Evolutionary conservation across 2,329 filamentous ascomycete species (phyloP).

Genomic region (Colletotrichum caudatum): DNA sequence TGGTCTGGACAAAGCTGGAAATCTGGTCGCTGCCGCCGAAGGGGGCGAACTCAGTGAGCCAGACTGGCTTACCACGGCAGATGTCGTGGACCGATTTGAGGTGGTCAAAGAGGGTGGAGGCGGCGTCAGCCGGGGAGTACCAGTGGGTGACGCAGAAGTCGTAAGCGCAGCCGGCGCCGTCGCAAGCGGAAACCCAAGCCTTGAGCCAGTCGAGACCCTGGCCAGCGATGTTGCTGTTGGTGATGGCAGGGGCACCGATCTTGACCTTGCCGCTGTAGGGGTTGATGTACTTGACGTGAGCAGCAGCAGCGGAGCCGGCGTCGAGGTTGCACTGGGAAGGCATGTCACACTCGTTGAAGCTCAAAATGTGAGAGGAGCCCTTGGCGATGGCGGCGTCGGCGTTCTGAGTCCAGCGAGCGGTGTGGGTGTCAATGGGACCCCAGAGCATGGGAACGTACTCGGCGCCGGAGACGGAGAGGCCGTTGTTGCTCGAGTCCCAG

Average conservation of each 20-base stretch:
- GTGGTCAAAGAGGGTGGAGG: constrained; percentile 66
- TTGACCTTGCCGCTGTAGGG: constrained; percentile 64
- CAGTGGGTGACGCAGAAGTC: constrained; percentile 75
- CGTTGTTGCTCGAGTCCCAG: constrained; percentile 67
- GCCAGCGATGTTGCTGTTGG: constrained; percentile 64
- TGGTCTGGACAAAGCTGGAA: constrained; percentile 61
- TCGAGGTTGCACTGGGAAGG: constrained; percentile 69
- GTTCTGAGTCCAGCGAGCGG: constrained; percentile 62
- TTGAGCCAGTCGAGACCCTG: constrained; percentile 70
- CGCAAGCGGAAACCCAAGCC: constrained; percentile 65
- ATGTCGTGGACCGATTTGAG: constrained; percentile 59
- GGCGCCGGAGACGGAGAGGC: constrained; percentile 56
- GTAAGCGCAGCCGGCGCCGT: constrained; percentile 60
- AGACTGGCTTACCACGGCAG: constrained; percentile 66
- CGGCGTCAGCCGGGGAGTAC: constrained; percentile 66
- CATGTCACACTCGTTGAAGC: constrained; percentile 80
- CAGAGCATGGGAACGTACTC: constrained; percentile 78
- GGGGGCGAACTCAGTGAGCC: constrained; percentile 75
- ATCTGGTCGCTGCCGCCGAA: constrained; percentile 58
- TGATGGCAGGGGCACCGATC: constrained; percentile 71
- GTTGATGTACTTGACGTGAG: constrained; percentile 67
- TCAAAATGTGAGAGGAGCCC: constrained; percentile 69
- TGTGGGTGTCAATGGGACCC: constrained; percentile 61
- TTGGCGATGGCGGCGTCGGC: constrained; percentile 63
- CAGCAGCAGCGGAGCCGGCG: constrained; percentile 62